Base-by-base conservation (phyloP, 345 rosid genomes). In the Ailanthus altissimus region DNA sequence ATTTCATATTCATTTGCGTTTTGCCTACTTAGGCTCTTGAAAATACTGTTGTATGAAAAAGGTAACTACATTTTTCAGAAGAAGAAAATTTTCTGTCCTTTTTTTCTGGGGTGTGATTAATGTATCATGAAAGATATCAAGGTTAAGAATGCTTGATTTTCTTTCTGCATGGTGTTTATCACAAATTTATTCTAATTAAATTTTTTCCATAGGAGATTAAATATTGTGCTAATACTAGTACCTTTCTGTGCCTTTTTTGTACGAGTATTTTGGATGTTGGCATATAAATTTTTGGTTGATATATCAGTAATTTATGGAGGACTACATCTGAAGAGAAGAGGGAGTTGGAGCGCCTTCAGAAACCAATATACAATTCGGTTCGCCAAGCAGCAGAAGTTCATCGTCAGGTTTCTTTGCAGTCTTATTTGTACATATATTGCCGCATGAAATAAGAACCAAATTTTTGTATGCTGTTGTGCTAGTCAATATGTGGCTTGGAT, bases 301-400 rank as follows among this genome's bases (percentile, higher is more conserved):
- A 10, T 62, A 49, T 59, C 81, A 96, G 99, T 85, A 97, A 94
- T 82, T 67, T 94, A 62, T 97, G 99, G 98, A 92, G 97, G 87
- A 83, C 86, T 43, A 91, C 99, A 6, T 97, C 99, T 67, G 98
- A 94, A 80, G 99, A 97, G 90, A 96, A 96, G 84, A 86, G 97
- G 83, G 97, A 92, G 76, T 77, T 92, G 80, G 97, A 97, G 86
- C 97, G 96, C 70, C 87, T 88, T 72, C 84, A 91, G 77, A 92
- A 90, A 76, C 98, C 97, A 49, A 85, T 85, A n/a, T 91, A 94
- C 74, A 94, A 90, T 85, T 93, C 98, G 53, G 91, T 91, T 75
- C 98, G 94, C 36, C 98, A 87, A 74, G 99, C 98, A 40, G 99
- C 99, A 14, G 99, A 93, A 90, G 98, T 93, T 78, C 99, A 96